phyloP scores from a whole-genome alignment of 129 eudicot species.

The Chrysanthemum lavandulifolium region DNA sequence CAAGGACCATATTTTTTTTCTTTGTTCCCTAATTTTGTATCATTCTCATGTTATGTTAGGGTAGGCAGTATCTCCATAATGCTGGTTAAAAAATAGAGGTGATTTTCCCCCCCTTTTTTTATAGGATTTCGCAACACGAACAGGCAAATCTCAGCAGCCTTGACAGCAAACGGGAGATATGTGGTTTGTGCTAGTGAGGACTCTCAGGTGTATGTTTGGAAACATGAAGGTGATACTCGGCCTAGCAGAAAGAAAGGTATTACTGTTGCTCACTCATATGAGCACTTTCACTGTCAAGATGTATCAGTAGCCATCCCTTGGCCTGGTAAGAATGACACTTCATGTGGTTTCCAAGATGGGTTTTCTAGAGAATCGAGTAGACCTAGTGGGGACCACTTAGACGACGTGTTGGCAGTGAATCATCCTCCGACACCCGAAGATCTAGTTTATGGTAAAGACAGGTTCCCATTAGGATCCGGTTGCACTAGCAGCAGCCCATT shows the following conservation, averaged over 20 bases:
- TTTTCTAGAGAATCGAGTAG: slow-evolving; percentile 39
- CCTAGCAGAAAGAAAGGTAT: slow-evolving; percentile 71
- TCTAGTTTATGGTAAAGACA: slow-evolving; percentile 30
- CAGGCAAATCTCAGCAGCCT: slow-evolving; percentile 92
- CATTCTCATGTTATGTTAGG: no score
- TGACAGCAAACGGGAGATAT: slow-evolving; percentile 79
- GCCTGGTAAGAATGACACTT: slow-evolving; percentile 59
- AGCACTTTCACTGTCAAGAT: slow-evolving; percentile 84
- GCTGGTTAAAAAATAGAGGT: no score
- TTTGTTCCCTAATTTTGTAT: no score
- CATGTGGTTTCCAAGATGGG: slow-evolving; percentile 40
- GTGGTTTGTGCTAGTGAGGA: slow-evolving; percentile 93
- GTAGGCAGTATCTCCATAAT: no score
- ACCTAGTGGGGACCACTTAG: slow-evolving; percentile 31
- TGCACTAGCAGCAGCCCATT: slow-evolving; percentile 50
- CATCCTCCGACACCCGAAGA: slow-evolving; percentile 84
- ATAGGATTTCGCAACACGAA: slow-evolving; percentile 86
- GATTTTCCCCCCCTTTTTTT: not conserved
- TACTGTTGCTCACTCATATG: slow-evolving; percentile 70
- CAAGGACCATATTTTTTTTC: no score
- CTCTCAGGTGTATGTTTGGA: slow-evolving; percentile 90
- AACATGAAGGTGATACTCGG: slow-evolving; percentile 78
- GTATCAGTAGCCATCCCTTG: slow-evolving; percentile 90
- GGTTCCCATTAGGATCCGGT: not conserved
- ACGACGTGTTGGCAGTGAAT: slow-evolving; percentile 47